Percentiles rank a stretch among this genome's conserved stretches.
Evolutionary conservation across 192 early-diverging fungal species (phyloP).

Genomic region (Gaertneriomyces sp.): DNA sequence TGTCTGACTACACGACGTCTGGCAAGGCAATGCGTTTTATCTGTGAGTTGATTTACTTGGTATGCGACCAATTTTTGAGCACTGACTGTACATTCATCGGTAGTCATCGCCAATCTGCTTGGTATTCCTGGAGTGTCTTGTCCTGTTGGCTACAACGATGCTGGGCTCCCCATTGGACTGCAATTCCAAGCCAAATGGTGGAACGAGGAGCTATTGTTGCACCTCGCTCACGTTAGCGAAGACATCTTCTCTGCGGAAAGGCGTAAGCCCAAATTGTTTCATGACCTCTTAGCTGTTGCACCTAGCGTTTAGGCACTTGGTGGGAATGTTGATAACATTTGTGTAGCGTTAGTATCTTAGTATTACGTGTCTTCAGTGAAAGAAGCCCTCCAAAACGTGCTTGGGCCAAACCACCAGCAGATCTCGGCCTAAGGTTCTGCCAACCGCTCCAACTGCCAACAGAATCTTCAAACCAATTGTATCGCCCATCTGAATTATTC

Average conservation of each 20-base stretch:
- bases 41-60: slow-evolving; percentile 24
- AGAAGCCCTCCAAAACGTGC: too few species aligned
- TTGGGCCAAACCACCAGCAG: too few species aligned
- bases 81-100: not conserved
- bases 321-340: too few species aligned
- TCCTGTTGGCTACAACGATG: slow-evolving; percentile 53
- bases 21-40: slow-evolving; percentile 56
- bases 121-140: slow-evolving; percentile 63
- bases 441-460: too few species aligned
- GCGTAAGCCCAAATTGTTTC: not conserved
- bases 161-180: slow-evolving; percentile 59
- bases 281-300: slow-evolving; percentile 14
- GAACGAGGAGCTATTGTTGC: slow-evolving; percentile 59
- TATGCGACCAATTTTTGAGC: not conserved
- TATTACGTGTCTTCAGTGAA: too few species aligned
- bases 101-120: slow-evolving; percentile 57
- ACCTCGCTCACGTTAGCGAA: slow-evolving; percentile 57
- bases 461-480: too few species aligned
- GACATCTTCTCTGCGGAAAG: slow-evolving; percentile 22
- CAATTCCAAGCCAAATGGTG: slow-evolving; percentile 69
- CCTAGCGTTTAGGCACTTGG: too few species aligned
- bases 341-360: not conserved
- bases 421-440: too few species aligned
- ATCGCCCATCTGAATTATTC: too few species aligned
- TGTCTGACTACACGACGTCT: slow-evolving; percentile 50